Conservation (phyloP, 352 stramenopile genomes). For the Phytophthora palmivora region DNA sequence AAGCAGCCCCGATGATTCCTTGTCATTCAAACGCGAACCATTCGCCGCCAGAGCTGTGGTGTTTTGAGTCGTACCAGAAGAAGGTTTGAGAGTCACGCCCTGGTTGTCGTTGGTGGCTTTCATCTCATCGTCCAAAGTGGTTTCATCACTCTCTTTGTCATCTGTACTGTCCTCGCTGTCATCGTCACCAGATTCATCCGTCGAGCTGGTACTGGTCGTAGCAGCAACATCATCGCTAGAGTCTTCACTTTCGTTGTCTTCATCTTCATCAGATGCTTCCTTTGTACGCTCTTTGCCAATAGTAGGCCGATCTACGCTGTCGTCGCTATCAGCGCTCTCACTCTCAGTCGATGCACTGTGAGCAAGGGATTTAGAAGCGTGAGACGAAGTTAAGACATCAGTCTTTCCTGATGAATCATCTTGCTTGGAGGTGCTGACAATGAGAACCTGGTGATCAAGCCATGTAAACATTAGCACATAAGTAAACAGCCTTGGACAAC, state of each 20-base stretch:
- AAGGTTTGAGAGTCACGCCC: conserved; percentile 4
- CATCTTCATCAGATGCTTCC: conserved; percentile 12
- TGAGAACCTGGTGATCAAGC: conserved; percentile 42
- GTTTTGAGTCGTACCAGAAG: conserved; percentile 8
- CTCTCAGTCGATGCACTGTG: conserved; percentile 14
- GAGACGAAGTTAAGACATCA: conserved; percentile 5
- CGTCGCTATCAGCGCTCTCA: conserved; percentile 29
- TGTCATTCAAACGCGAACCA: conserved; percentile 29
- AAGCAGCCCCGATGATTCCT: conserved; percentile 48
- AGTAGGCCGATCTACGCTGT: conserved; percentile 8
- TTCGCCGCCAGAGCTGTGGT: conserved; percentile 32
- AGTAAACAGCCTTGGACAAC: background rate
- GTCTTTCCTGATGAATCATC: background rate
- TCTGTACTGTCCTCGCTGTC: conserved; percentile 25
- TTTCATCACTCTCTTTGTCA: conserved; percentile 29
- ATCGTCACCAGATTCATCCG: conserved; percentile 19
- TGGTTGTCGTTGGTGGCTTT: conserved; percentile 22
- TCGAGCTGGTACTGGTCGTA: conserved; percentile 5
- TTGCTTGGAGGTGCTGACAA: conserved; percentile 23
- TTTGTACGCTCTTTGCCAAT: conserved; percentile 10
- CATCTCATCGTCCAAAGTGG: conserved; percentile 36
- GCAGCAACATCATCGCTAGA: conserved; percentile 15
- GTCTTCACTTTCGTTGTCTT: conserved; percentile 30
- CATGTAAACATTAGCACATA: conserved; percentile 11
- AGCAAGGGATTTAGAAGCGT: conserved; percentile 6